Base-by-base conservation (phyloP, 1,139 yeast species). In the Keqinozyma sinolaborantium region DNA sequence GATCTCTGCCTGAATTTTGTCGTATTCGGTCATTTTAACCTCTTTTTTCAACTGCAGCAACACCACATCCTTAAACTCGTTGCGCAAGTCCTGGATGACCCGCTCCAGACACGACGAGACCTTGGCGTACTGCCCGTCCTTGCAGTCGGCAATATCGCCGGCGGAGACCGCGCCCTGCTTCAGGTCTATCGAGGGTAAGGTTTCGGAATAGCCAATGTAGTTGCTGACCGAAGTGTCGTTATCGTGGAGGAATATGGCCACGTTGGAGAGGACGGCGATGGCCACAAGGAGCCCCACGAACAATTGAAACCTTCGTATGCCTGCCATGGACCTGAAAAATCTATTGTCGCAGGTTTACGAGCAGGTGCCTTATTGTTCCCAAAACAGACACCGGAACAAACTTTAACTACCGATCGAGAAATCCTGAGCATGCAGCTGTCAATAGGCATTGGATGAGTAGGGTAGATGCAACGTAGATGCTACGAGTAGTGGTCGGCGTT, bases 31-130 rank as follows among this genome's bases (percentile, higher is more conserved):
- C 6, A 24, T 30, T 26, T 40, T 34, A 4, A 48, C 13, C 20
- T 48, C 52, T 14, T 36, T 29, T 23, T 39, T 29, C 23, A 50
- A 30, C n/a, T 24, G 35, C 18, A 28, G 29, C 30, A 31, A 33
- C 34, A 39, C 30, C 12, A 16, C 19, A 10, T 29, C 36, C 23
- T 31, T 26, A 21, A 36, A 29, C 23, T 39, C 42, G 26, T 29
- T 16, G 24, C 31, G 40, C 11, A 42, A 23, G 16, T 42, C 31
- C 18, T 33, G 28, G 9, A 38, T 27, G 11, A 36, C 44, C 25
- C 34, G 28, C 14, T 30, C 30, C 9, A 38, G 26, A 3, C 34
- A 11, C 9, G 31, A 30, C 4, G 15, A 29, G 9, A 24, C 26
- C 16, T 21, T 23, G 8, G 19, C 21, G 21, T 25, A 23, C 11